These are phyloP conservation scores for Diplotaxis tenuifolia DNA, from an alignment of 345 rosid species.

Conservation along the genomic window DNA sequence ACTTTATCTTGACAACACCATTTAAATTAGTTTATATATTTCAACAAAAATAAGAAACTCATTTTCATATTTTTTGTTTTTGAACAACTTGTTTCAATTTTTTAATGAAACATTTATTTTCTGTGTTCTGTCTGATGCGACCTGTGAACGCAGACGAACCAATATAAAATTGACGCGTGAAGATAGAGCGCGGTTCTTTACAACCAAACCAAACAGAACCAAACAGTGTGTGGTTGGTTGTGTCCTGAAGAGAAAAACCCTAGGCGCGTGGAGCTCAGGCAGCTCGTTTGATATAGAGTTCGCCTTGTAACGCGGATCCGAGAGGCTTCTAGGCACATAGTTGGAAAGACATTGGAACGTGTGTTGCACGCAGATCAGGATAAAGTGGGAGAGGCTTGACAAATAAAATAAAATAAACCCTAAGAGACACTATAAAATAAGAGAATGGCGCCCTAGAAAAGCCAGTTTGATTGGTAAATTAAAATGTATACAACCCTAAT, in stretches of 20 bases:
- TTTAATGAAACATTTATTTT: not conserved
- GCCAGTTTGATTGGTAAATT: not conserved
- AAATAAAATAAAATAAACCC: conserved; percentile 2
- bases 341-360: not conserved
- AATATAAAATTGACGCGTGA: conserved; percentile 35
- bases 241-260: conserved; percentile 47
- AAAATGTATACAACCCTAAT: conserved; percentile 4
- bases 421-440: conserved; percentile 1
- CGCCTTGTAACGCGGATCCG: not conserved
- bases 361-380: not conserved
- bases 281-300: not conserved
- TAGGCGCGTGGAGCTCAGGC: conserved; percentile 26
- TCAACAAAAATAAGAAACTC: not conserved
- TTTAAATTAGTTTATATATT: too few species aligned
- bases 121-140: conserved; percentile 20
- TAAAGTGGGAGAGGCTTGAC: not conserved
- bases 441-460: conserved; percentile 9
- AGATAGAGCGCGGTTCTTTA: conserved; percentile 46
- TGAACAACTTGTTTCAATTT: too few species aligned
- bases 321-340: conserved; percentile 5
- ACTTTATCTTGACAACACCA: not conserved
- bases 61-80: too few species aligned
- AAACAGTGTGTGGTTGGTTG: not conserved
- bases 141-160: conserved; percentile 2
- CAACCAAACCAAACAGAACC: conserved; percentile 39